Conservation (phyloP, 768 basidiomycete genomes). For the Sporobolomyces pararoseus region DNA sequence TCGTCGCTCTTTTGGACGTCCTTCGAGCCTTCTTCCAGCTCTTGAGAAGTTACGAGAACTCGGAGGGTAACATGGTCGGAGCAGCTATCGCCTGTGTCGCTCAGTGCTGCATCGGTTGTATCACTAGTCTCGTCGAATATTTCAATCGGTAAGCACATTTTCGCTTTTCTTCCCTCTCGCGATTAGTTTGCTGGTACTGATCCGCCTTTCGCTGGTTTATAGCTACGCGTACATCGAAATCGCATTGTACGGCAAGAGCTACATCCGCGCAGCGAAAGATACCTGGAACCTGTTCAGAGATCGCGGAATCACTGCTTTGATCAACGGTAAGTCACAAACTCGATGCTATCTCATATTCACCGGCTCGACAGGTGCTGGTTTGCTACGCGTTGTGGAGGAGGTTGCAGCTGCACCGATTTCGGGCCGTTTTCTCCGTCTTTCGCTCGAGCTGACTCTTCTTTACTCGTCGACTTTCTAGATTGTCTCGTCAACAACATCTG, state of each 20-base stretch:
- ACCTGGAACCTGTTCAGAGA: slow-evolving; percentile 45
- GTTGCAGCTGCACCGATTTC: too few relatives aligned
- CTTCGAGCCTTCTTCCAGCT: slow-evolving; percentile 41
- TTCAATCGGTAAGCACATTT: slow-evolving; percentile 33
- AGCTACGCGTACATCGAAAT: slow-evolving; percentile 43
- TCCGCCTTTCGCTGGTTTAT: neutral
- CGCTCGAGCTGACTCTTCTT: neutral
- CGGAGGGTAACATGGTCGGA: slow-evolving; percentile 40
- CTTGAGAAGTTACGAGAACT: slow-evolving; percentile 35
- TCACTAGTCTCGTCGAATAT: slow-evolving; percentile 41
- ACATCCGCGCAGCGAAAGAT: slow-evolving; percentile 45
- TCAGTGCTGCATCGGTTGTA: slow-evolving; percentile 43
- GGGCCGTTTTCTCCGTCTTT: neutral
- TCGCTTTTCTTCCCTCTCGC: neutral
- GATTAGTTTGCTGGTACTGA: too few relatives aligned
- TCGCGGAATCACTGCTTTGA: slow-evolving; percentile 44
- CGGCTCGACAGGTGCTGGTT: too few relatives aligned
- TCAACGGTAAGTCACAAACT: slow-evolving; percentile 39
- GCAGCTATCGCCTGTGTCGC: slow-evolving; percentile 42
- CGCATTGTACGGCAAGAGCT: slow-evolving; percentile 42
- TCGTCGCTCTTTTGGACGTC: slow-evolving; percentile 46
- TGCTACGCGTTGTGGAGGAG: too few relatives aligned
- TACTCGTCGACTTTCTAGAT: slow-evolving; percentile 12
- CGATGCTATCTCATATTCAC: too few relatives aligned
- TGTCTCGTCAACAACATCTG: slow-evolving; percentile 45